phyloP scores from a whole-genome alignment of 2,329 filamentous ascomycete genomes.

The Aplosporella prunicola region DNA sequence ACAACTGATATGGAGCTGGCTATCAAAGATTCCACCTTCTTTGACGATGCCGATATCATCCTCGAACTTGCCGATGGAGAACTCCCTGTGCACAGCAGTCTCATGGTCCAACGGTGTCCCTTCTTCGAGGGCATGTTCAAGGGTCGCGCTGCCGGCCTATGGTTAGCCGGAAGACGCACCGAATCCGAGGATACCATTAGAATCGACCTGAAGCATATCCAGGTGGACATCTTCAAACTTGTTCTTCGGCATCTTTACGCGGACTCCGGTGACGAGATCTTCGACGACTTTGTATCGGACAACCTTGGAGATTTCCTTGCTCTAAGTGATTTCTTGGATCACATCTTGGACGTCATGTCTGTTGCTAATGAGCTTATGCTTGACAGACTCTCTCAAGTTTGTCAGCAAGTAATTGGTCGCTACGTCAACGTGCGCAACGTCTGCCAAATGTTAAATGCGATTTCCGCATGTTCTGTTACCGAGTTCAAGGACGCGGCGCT shows the following conservation, averaged over 20 bases:
- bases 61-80: slow-evolving; percentile 68
- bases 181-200: slow-evolving; percentile 43
- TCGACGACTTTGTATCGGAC: slow-evolving; percentile 62
- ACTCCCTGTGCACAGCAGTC: slow-evolving; percentile 62
- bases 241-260: slow-evolving; percentile 77
- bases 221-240: slow-evolving; percentile 61
- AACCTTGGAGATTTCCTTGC: slow-evolving; percentile 38
- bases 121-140: slow-evolving; percentile 89
- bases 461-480: slow-evolving; percentile 71
- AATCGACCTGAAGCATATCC: slow-evolving; percentile 77
- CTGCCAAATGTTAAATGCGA: slow-evolving; percentile 72
- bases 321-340: slow-evolving; percentile 75
- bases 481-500: slow-evolving; percentile 82
- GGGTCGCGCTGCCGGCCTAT: slow-evolving; percentile 75
- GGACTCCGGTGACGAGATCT: slow-evolving; percentile 70
- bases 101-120: slow-evolving; percentile 75
- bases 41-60: slow-evolving; percentile 68
- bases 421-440: slow-evolving; percentile 85
- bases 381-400: slow-evolving; percentile 79
- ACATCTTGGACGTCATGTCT: slow-evolving; percentile 83
- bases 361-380: slow-evolving; percentile 94
- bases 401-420: slow-evolving; percentile 71
- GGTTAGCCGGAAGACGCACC: slow-evolving; percentile 64
- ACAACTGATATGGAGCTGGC: slow-evolving; percentile 62
- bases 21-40: slow-evolving; percentile 58